Evolutionary conservation across 306 rosid genomes (phyloP).

Genomic region (Spatholobus suberectus): DNA sequence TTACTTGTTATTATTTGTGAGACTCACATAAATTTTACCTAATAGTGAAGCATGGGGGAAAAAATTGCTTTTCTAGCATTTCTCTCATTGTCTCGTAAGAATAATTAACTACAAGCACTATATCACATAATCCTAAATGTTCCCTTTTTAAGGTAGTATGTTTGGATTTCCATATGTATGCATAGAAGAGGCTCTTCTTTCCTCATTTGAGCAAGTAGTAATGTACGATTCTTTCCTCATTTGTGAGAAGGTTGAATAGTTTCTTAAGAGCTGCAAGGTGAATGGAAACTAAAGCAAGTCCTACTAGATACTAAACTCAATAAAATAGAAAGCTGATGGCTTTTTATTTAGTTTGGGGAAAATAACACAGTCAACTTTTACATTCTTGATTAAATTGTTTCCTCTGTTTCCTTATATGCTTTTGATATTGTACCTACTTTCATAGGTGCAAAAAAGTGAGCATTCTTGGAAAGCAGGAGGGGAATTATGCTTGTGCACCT

Average conservation of each 20-base stretch:
- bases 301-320: not conserved
- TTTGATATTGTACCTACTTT: slow-evolving; percentile 27
- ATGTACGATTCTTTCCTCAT: too few species aligned
- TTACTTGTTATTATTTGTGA: too few species aligned
- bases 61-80: too few species aligned
- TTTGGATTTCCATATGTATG: not conserved
- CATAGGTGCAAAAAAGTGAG: slow-evolving; percentile 55
- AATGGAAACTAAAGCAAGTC: not conserved
- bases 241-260: not conserved
- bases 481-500: slow-evolving; percentile 65
- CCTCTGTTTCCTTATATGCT: not conserved
- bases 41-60: too few species aligned
- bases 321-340: not conserved
- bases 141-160: not conserved
- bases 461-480: slow-evolving; percentile 56
- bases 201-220: too few species aligned
- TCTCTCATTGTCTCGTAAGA: too few species aligned
- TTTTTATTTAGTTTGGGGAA: not conserved
- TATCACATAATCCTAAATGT: not conserved
- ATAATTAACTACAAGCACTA: not conserved
- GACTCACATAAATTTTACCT: too few species aligned
- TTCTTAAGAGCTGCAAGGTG: not conserved
- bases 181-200: too few species aligned
- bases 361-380: not conserved
- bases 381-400: slow-evolving; percentile 7